Conservation (phyloP, 2,329 filamentous ascomycete species). For the Lachnellula subtilissima region DNA sequence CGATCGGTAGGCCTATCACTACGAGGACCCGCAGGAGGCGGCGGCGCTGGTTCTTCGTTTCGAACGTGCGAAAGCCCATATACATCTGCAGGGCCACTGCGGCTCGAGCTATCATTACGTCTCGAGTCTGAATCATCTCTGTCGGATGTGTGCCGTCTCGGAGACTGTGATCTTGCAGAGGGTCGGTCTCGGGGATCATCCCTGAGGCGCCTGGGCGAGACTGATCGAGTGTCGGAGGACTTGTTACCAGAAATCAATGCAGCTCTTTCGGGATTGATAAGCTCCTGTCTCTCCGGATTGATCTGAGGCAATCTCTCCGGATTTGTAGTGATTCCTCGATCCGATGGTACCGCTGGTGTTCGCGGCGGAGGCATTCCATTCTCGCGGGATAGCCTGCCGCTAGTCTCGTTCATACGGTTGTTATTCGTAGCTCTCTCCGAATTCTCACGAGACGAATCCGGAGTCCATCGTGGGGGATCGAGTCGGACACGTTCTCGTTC, state of each 20-base stretch:
- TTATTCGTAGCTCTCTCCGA: conserved; percentile 22
- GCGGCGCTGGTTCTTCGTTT: conserved; percentile 23
- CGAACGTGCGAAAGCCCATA: conserved; percentile 19
- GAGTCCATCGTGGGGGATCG: conserved; percentile 28
- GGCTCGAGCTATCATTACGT: conserved; percentile 26
- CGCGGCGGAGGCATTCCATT: conserved; percentile 27
- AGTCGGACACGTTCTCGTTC: conserved; percentile 26
- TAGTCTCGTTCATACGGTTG: conserved; percentile 20
- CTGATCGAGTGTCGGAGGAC: conserved; percentile 20
- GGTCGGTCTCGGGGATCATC: conserved; percentile 27
- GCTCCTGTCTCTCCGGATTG: conserved; percentile 28
- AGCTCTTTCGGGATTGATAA: conserved; percentile 32
- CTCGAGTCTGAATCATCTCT: conserved; percentile 33
- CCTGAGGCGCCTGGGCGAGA: conserved; percentile 28
- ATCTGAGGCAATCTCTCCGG: conserved; percentile 23
- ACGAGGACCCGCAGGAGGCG: conserved; percentile 32
- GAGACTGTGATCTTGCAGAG: conserved; percentile 43
- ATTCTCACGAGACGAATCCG: conserved; percentile 26
- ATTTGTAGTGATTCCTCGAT: conserved; percentile 20
- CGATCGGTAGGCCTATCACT: conserved; percentile 42
- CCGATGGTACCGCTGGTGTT: conserved; percentile 14
- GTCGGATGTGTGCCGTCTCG: conserved; percentile 40
- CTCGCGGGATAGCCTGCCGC: conserved; percentile 28
- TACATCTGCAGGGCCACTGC: conserved; percentile 17
- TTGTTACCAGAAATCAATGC: conserved; percentile 29